Evolutionary conservation across 495 filamentous ascomycete species (phyloP), one percentile per base, ranked within the genome.

Genomic region (Hypoxylon perforatum): DNA sequence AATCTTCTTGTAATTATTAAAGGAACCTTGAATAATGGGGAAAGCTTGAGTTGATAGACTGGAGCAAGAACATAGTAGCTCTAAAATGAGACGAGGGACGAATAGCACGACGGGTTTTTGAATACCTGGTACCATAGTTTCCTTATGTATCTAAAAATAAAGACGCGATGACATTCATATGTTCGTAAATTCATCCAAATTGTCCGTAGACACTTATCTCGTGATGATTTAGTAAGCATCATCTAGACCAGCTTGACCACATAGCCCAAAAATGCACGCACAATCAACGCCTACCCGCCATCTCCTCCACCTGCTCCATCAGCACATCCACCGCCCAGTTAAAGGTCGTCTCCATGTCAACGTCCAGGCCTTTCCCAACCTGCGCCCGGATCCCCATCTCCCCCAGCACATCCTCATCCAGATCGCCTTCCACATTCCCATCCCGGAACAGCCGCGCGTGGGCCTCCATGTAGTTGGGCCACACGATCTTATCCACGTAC

Each of bases 401-500:
- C 54, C 65, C 55, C 22, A 86, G 51, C 4, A 83, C 75, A 3
- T 72, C 75, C n/a, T 68, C 66, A 45, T 85, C 78, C 25, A 87
- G 36, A 49, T 70, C 62, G 3, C 82, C 84, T 46, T 89, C 83
- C 0, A 89, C 88, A 74, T 91, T 83, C 2, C 84, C 87, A 18
- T 79, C 78, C 59, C 88, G 67, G 75, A 97, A 91, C 66, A 97
- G 76, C 80, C 88, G 92, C 56, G 78, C 75, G 79, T 98, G 93
- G 73, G 90, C 84, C 66, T 82, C 80, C 18, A 90, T 91, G 75
- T 97, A 98, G 62, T 93, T 91, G 23, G 93, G 94, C 95, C 95
- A 99, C 3, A 99, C 95, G 57, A 99, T 84, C 77, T 90, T 84
- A 69, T 99, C 95, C 45, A 97, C 93, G 77, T 97, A 99, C 0